These are phyloP conservation scores for Panicum miliaceum DNA, from an alignment of 176 grass and related monocot species.

Conservation along the genomic window DNA sequence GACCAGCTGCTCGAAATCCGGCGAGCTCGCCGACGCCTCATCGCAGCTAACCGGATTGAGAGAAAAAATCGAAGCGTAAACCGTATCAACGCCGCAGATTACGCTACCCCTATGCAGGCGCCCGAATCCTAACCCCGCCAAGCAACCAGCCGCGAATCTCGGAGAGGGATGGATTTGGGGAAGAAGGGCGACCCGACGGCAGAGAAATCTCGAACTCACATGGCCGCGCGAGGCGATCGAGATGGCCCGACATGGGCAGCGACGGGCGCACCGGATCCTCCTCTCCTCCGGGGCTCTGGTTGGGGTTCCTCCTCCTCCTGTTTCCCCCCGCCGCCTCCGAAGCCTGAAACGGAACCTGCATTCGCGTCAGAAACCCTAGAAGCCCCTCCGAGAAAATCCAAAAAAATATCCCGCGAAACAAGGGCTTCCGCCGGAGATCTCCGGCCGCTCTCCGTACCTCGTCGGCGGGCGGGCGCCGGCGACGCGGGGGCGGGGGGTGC, in stretches of 20 bases:
- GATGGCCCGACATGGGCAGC: slow-evolving; percentile 75
- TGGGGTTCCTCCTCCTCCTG: neutral
- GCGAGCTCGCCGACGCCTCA: neutral
- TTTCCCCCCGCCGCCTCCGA: slow-evolving; percentile 12
- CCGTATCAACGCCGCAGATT: neutral
- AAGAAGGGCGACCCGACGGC: neutral
- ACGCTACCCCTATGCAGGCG: neutral
- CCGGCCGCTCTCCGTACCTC: slow-evolving; percentile 20
- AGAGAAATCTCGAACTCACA: slow-evolving; percentile 53
- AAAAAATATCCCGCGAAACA: neutral
- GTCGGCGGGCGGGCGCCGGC: slow-evolving; percentile 23
- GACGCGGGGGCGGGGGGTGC: neutral
- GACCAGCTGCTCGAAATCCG: neutral
- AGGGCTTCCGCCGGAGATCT: slow-evolving; percentile 19
- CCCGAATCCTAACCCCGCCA: neutral
- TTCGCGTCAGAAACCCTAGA: slow-evolving; percentile 78
- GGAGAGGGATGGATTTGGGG: neutral
- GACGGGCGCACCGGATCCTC: slow-evolving; percentile 11
- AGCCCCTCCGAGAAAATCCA: neutral
- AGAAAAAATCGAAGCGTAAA: neutral
- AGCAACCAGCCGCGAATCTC: neutral
- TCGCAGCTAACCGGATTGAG: neutral
- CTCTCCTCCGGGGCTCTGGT: neutral
- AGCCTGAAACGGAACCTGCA: slow-evolving; percentile 65
- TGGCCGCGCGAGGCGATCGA: slow-evolving; percentile 81